A percentile compares a stretch with the other conserved stretches of the same genome.
These are phyloP conservation scores for Tulasnella calospora DNA, from an alignment of 768 basidiomycete species.

Conservation along the genomic window DNA sequence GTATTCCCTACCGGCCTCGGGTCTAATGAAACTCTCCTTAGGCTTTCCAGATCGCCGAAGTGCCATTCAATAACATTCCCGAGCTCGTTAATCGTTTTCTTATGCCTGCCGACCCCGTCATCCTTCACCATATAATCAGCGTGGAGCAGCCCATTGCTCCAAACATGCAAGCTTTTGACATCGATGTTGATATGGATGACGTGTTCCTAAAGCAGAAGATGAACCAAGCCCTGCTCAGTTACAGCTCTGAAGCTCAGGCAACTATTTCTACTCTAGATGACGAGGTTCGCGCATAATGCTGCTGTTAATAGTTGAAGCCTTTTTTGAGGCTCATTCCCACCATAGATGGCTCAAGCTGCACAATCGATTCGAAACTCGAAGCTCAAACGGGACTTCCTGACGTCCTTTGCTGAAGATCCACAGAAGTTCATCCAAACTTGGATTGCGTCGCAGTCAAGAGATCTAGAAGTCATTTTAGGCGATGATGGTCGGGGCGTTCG, in stretches of 20 bases:
- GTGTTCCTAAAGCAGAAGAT: conserved; percentile 64
- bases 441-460: conserved; percentile 87
- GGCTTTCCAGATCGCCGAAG: conserved; percentile 66
- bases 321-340: neutral
- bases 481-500: conserved; percentile 66
- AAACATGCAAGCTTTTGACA: conserved; percentile 72
- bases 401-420: conserved; percentile 74
- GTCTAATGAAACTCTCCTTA: conserved; percentile 32
- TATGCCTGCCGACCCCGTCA: conserved; percentile 67
- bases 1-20: neutral
- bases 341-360: conserved; percentile 71
- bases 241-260: conserved; percentile 65
- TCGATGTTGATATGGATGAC: conserved; percentile 87
- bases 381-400: conserved; percentile 79
- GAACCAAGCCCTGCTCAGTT: conserved; percentile 57
- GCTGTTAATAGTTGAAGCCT: neutral
- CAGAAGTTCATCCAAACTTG: conserved; percentile 80
- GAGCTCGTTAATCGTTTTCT: conserved; percentile 81
- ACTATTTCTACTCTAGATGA: conserved; percentile 75
- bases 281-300: conserved; percentile 52
- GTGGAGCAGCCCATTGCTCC: conserved; percentile 37
- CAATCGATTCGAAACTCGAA: conserved; percentile 85
- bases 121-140: conserved; percentile 58
- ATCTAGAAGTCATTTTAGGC: conserved; percentile 83
- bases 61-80: conserved; percentile 75